Evolutionary conservation across 2,329 filamentous ascomycete genomes (phyloP), one percentile per base, ranked within the genome.

Genomic region (Chaetomium strumarium): DNA sequence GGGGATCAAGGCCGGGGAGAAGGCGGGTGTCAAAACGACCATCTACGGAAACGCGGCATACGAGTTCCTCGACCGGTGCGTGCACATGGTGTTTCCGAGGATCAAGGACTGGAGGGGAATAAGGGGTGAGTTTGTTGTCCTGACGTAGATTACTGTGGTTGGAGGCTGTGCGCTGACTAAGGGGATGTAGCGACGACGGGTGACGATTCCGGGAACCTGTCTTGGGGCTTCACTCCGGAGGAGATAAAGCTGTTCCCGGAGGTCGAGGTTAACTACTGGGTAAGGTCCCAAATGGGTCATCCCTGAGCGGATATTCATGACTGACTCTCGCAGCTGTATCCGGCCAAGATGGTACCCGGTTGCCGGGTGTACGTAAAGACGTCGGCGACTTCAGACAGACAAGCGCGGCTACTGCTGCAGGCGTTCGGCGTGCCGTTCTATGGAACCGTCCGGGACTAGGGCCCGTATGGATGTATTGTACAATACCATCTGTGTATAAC

Each of bases 101-200:
- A 95, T 99, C 71, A 99, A 97, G 77, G 93, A 99, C 62, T 99
- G 90, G 87, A 82, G 81, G 51, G 93, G 93, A 17, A 64, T 83
- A 46, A 51, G 66, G 71, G 60, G 76, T 70, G 54, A 68, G 64
- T 55, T 16, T 16, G 7, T 1, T 10, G 34, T 17, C 8, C 6
- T 24, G 16, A 5, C 13, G 6, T 7, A 3, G 24, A 17, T 34
- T 31, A 30, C n/a, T 19, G 36, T 37, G 29, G 20, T 24, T 16
- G 36, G 24, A n/a, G 6, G 24, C 13, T 37, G 17, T 30, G 3
- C 24, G 42, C 41, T 55, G 39, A 49, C 50, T n/a, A 9, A 10
- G 31, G 14, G 29, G 29, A 14, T 38, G 40, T 53, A 69, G 70
- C 68, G 31, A 80, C 75, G 40, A 88, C 88, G 37, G 93, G 93